Base-by-base conservation (phyloP, 371 early-diverging fungal species). In the Mucor plumbeus region DNA sequence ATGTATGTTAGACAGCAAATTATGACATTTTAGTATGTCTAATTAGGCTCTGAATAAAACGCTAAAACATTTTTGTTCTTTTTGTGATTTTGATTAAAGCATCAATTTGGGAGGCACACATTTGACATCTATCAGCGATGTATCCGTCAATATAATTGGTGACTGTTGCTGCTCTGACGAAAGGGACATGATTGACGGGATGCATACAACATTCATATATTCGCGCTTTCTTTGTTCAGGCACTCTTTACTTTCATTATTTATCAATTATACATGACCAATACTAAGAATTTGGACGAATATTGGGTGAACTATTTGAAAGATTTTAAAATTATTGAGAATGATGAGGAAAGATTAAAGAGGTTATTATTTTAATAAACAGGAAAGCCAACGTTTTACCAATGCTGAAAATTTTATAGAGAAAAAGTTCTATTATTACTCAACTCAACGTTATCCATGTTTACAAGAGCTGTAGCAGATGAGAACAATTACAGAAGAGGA, bases 231-330 rank as follows among this genome's bases (percentile, higher is more conserved):
- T 17, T 61, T 41, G 17, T n/a, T 31, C 21, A 31, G 53, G 53
- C 21, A 47, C 53, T 14, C 53, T 53, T 50, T 50, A 11, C 21
- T 53, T 53, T 11, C 31, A 38, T 38, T 26, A 26, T 47, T 47
- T 15, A 34, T 17, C 33, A 15, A 17, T 34, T 33, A 64, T 70
- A 17, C 36, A 35, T 26, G 59, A 65, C 53, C 13, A 26, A 53
- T 53, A 53, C 26, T 13, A 13, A 13, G 11, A 5, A 4, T 13
- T 21, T 53, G 13, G 53, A 53, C 36, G 58, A 43, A 19, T 31
- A 65, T 15, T 70, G 65, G 66, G 39, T 57, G 14, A 15, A 34
- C 3, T 70, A 65, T 50, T 26, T 70, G 4, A 38, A 63, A 41
- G 4, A 17, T 7, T 34, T 50, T 9, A 13, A 53, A 1, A 43